These are phyloP conservation scores for Sophora flavescens DNA, from an alignment of 306 rosid genomes.

Conservation along the genomic window DNA sequence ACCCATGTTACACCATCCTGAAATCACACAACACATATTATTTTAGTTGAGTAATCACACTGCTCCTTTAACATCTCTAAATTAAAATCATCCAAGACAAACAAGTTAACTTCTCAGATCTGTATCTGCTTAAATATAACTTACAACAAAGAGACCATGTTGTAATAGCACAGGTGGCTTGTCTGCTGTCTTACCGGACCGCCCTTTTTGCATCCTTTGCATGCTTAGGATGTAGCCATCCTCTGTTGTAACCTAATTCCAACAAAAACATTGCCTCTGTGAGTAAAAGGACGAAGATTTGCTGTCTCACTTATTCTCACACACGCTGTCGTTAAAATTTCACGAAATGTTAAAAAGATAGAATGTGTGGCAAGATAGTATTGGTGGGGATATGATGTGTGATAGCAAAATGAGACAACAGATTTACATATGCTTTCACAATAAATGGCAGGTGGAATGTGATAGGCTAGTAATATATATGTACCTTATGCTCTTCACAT, in stretches of 20 bases:
- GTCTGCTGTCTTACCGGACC: conserved; percentile 47
- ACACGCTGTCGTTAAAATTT: too few species aligned
- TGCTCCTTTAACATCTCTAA: not conserved
- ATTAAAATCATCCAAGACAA: not conserved
- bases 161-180: conserved; percentile 66
- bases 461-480: not conserved
- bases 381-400: too few species aligned
- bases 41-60: not conserved
- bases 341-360: too few species aligned
- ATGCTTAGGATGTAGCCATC: conserved; percentile 73
- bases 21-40: not conserved
- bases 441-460: not conserved
- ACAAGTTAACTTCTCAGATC: not conserved
- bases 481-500: conserved; percentile 74
- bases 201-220: conserved; percentile 65
- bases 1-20: conserved; percentile 74
- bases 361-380: too few species aligned
- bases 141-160: conserved; percentile 69
- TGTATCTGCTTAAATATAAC: conserved; percentile 8
- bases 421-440: not conserved
- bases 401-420: too few species aligned
- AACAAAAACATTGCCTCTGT: not conserved
- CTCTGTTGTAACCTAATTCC: conserved; percentile 60
- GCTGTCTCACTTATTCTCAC: too few species aligned
- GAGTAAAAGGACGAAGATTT: too few species aligned